phyloP scores from a whole-genome alignment of 163 green algal species.

The Chloromonas sp. region DNA sequence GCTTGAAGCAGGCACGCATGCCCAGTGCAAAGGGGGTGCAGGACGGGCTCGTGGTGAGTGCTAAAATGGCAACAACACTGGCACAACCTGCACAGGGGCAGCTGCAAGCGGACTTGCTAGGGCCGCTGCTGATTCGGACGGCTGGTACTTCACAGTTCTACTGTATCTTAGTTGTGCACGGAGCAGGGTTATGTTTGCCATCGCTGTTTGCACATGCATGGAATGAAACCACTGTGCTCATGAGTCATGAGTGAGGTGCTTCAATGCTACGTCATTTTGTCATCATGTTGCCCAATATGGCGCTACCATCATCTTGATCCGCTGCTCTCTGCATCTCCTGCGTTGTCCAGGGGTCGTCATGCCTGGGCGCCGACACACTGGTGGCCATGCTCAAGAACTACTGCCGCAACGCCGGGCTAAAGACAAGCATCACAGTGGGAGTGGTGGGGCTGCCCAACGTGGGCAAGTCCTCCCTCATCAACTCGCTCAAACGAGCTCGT shows the following conservation, averaged over 20 bases:
- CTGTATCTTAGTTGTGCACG: no score
- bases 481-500: slow-evolving; percentile 91
- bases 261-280: no score
- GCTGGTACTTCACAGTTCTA: no score
- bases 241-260: no score
- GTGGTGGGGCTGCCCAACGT: slow-evolving; percentile 97
- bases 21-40: not conserved
- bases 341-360: slow-evolving; percentile 23
- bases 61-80: not conserved
- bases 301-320: not conserved
- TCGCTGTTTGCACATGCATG: no score
- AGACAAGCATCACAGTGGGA: slow-evolving; percentile 90
- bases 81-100: no score
- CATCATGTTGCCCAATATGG: no score
- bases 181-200: no score
- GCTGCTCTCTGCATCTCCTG: not conserved
- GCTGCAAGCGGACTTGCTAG: no score
- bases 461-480: slow-evolving; percentile 96
- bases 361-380: slow-evolving; percentile 83
- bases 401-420: slow-evolving; percentile 46
- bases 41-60: slow-evolving; percentile 9
- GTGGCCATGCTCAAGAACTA: slow-evolving; percentile 99
- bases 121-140: no score
- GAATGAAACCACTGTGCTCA: no score
- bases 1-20: slow-evolving; percentile 37